These are phyloP conservation scores for Elsinoe ampelina DNA, from an alignment of 2,329 filamentous ascomycete genomes.

Conservation along the genomic window DNA sequence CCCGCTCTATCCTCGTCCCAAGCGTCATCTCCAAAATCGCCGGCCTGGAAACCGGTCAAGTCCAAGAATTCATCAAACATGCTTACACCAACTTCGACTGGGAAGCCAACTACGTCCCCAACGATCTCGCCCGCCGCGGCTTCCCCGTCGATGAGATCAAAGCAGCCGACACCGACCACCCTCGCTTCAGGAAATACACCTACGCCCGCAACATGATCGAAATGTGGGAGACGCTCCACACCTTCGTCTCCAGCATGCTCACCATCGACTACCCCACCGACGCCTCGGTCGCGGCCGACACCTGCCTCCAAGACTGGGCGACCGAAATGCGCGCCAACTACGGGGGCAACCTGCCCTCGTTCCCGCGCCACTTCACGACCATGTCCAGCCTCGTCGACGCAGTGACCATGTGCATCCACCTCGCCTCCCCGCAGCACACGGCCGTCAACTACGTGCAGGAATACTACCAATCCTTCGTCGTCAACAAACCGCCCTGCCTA, in stretches of 20 bases:
- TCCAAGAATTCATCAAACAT: conserved; percentile 31
- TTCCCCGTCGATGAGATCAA: conserved; percentile 33
- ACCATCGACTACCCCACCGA: conserved; percentile 28
- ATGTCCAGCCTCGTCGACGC: conserved; percentile 37
- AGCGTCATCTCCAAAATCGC: conserved; percentile 36
- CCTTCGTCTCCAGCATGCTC: conserved; percentile 30
- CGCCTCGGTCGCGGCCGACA: conserved; percentile 24
- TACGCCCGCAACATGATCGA: conserved; percentile 39
- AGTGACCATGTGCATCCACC: conserved; percentile 45
- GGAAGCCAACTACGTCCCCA: conserved; percentile 37
- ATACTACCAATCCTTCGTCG: conserved; percentile 42
- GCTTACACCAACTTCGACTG: conserved; percentile 40
- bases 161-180: background rate
- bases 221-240: conserved; percentile 37
- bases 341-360: conserved; percentile 33
- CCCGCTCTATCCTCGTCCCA: conserved; percentile 37
- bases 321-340: conserved; percentile 31
- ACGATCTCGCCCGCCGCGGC: conserved; percentile 36
- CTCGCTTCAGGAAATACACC: conserved; percentile 39
- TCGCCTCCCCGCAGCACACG: conserved; percentile 42
- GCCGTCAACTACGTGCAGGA: conserved; percentile 45
- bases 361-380: conserved; percentile 35
- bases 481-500: conserved; percentile 36
- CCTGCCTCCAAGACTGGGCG: conserved; percentile 33
- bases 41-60: conserved; percentile 32